These are phyloP conservation scores for Posidonia australis DNA, from an alignment of 106 monocot genomes.

Conservation along the genomic window DNA sequence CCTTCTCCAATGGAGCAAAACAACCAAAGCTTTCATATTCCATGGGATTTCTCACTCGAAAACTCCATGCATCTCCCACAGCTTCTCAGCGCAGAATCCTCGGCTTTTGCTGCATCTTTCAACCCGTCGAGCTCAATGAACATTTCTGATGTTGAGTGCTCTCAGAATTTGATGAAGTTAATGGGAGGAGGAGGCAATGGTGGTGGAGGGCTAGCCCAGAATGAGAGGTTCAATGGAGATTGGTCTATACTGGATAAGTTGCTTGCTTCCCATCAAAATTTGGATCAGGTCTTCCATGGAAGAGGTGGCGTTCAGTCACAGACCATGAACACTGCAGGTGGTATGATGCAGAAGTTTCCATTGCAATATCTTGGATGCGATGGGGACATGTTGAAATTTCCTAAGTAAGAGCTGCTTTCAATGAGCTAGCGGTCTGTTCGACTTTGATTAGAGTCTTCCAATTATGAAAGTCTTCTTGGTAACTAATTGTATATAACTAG, in stretches of 20 bases:
- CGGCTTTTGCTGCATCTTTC: constrained; percentile 5
- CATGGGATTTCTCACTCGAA: constrained; percentile 29
- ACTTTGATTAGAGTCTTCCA: background rate
- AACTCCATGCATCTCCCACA: constrained; percentile 77
- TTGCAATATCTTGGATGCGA: constrained; percentile 49
- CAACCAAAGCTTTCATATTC: constrained; percentile 22
- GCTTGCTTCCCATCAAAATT: constrained; percentile 63
- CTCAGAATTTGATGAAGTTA: constrained; percentile 63
- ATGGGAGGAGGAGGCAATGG: constrained; percentile 8
- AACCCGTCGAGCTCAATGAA: constrained; percentile 23
- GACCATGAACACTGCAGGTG: constrained; percentile 22
- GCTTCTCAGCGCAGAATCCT: constrained; percentile 52
- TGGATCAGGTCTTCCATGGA: constrained; percentile 53
- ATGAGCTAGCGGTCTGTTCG: too few relatives aligned
- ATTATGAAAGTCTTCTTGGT: background rate
- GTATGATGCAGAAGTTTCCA: constrained; percentile 32
- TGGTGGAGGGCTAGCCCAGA: background rate
- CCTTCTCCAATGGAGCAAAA: constrained; percentile 6
- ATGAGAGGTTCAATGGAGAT: constrained; percentile 26
- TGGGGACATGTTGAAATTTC: constrained; percentile 35
- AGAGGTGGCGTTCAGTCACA: constrained; percentile 17
- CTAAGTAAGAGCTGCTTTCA: constrained; percentile 21
- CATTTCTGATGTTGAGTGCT: constrained; percentile 46
- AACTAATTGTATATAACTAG: background rate
- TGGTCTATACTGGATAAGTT: constrained; percentile 89